A percentile compares a stretch with the other conserved stretches of the same genome.
Conservation (phyloP, 1,139 yeast genomes). For the Kodamaea sp. region DNA sequence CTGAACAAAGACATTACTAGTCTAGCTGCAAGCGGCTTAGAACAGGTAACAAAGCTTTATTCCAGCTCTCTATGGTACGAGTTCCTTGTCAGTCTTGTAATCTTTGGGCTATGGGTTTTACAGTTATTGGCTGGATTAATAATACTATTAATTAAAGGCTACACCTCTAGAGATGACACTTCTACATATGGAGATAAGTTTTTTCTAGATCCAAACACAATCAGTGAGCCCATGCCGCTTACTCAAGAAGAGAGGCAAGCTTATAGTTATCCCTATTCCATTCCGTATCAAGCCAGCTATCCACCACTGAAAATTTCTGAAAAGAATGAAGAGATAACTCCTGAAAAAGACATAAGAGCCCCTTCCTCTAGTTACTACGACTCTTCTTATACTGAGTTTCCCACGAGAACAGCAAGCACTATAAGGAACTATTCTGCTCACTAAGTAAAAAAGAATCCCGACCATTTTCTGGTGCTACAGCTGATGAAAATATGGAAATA, state of each 20-base stretch:
- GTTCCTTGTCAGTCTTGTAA: slow-evolving; percentile 41
- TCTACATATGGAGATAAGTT: slow-evolving; percentile 1
- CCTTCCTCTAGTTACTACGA: slow-evolving; percentile 8
- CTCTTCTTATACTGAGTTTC: slow-evolving; percentile 2
- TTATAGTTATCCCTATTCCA: slow-evolving; percentile 35
- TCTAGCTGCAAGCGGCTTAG: slow-evolving; percentile 19
- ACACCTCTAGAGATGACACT: not conserved
- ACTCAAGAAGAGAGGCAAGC: slow-evolving; percentile 25
- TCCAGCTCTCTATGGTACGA: slow-evolving; percentile 42
- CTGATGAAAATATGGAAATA: not conserved
- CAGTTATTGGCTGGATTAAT: slow-evolving; percentile 43
- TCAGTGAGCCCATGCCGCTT: slow-evolving; percentile 35
- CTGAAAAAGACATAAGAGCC: not conserved
- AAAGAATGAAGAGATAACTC: no score
- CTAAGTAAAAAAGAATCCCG: not conserved
- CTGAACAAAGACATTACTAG: slow-evolving; percentile 3
- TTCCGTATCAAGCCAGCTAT: slow-evolving; percentile 14
- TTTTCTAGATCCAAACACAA: slow-evolving; percentile 9
- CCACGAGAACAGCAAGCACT: slow-evolving; percentile 7
- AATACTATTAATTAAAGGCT: slow-evolving; percentile 13
- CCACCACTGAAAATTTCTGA: not conserved
- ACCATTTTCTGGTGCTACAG: no score
- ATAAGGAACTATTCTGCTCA: slow-evolving; percentile 1
- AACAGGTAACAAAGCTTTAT: slow-evolving; percentile 30
- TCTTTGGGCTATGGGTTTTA: slow-evolving; percentile 50